phyloP scores from a whole-genome alignment of 805 yeast species.

The Huiozyma sinensis region DNA sequence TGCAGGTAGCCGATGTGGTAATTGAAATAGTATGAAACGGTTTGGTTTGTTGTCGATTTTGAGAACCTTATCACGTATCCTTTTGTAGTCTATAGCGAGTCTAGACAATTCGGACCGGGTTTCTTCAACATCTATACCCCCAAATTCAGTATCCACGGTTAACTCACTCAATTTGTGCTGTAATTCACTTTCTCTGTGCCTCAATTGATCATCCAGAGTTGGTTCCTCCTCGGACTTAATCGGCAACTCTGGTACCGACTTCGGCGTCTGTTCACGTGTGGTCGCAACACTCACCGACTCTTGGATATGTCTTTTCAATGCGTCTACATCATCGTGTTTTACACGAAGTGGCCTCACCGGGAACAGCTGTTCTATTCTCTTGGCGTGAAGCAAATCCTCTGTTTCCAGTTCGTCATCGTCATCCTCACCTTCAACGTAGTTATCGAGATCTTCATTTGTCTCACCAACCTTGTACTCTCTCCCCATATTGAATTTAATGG shows the following conservation, averaged over 20 bases:
- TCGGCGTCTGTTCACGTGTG: constrained; percentile 24
- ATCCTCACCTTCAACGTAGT: constrained; percentile 11
- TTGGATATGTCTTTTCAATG: constrained; percentile 25
- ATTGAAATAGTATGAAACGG: constrained; percentile 30
- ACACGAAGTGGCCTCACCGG: constrained; percentile 62
- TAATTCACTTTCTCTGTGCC: constrained; percentile 18
- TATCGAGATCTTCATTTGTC: constrained; percentile 10
- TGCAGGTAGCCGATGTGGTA: constrained; percentile 30
- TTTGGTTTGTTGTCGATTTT: constrained; percentile 26
- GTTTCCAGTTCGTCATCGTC: constrained; percentile 15
- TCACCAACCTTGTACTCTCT: constrained; percentile 40
- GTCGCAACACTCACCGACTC: constrained; percentile 18
- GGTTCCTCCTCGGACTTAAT: constrained; percentile 17
- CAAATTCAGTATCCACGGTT: constrained; percentile 18
- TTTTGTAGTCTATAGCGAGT: constrained; percentile 31
- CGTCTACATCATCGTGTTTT: constrained; percentile 32
- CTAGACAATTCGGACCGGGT: constrained; percentile 29
- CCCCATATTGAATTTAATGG: constrained; percentile 48
- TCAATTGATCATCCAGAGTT: constrained; percentile 10
- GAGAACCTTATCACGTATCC: constrained; percentile 23
- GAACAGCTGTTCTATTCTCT: constrained; percentile 33
- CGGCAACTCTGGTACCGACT: background rate
- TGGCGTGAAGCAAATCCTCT: constrained; percentile 19
- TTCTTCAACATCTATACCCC: constrained; percentile 26
- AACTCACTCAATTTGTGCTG: constrained; percentile 23